phyloP scores from a whole-genome alignment of 495 filamentous ascomycete genomes.

The Aspergillus hancockii region DNA sequence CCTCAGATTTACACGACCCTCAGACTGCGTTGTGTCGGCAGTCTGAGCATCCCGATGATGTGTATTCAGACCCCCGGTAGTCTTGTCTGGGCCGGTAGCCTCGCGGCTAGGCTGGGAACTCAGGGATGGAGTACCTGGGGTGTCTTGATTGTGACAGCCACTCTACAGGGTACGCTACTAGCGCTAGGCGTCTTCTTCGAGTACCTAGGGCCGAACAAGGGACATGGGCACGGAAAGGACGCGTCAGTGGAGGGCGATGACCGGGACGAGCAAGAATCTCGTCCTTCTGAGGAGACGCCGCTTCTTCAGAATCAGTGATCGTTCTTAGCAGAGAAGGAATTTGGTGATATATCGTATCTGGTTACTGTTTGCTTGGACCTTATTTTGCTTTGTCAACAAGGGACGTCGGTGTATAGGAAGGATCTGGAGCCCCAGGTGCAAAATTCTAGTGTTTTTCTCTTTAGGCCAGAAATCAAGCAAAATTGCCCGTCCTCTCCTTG shows the following conservation, averaged over 20 bases:
- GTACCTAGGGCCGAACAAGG: slow-evolving; percentile 42
- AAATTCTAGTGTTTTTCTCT: too few species aligned
- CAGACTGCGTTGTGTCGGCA: slow-evolving; percentile 77
- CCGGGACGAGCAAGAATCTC: slow-evolving; percentile 32
- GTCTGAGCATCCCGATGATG: slow-evolving; percentile 97
- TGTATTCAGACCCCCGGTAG: slow-evolving; percentile 93
- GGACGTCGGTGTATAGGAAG: neutral
- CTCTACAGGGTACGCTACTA: slow-evolving; percentile 81
- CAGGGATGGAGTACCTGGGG: slow-evolving; percentile 96
- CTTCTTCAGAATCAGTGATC: slow-evolving; percentile 37
- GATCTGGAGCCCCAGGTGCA: neutral
- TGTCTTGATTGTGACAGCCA: slow-evolving; percentile 80
- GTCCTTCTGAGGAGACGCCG: slow-evolving; percentile 50
- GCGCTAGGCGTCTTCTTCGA: slow-evolving; percentile 81
- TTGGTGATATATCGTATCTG: neutral
- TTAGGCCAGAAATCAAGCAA: neutral
- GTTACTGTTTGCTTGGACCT: neutral
- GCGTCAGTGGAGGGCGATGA: slow-evolving; percentile 37
- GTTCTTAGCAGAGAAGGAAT: neutral
- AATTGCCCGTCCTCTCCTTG: neutral
- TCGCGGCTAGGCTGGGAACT: slow-evolving; percentile 75
- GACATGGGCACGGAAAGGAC: slow-evolving; percentile 33
- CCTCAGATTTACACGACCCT: slow-evolving; percentile 94
- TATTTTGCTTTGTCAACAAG: neutral
- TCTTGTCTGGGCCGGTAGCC: slow-evolving; percentile 82